phyloP scores from a whole-genome alignment of 345 rosid genomes.

The Sonneratia alba region DNA sequence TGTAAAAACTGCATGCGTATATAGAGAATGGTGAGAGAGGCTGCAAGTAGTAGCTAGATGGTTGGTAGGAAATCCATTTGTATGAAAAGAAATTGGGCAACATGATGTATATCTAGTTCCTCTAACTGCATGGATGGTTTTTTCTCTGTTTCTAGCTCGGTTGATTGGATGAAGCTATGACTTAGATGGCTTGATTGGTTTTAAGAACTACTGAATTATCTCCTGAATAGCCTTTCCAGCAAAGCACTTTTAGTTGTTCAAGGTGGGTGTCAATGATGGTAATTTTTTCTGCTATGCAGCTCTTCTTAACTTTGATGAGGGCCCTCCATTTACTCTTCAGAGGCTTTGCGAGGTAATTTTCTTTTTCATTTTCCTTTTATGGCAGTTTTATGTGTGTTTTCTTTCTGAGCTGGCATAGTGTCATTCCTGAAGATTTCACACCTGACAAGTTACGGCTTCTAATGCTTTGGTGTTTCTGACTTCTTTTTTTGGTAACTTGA shows the following conservation, averaged over 20 bases:
- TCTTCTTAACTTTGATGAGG: slow-evolving; percentile 60
- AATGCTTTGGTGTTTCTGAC: not conserved
- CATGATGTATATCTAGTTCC: not conserved
- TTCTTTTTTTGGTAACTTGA: not conserved
- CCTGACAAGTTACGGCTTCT: not conserved
- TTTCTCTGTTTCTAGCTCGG: too few relatives aligned
- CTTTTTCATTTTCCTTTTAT: not conserved
- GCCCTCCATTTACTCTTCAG: slow-evolving; percentile 95
- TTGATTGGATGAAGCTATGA: not conserved
- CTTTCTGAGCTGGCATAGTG: too few relatives aligned
- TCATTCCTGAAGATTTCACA: too few relatives aligned
- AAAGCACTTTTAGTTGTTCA: not conserved
- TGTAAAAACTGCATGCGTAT: not conserved
- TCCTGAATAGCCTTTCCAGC: not conserved
- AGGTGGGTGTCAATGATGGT: not conserved
- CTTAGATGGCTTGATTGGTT: not conserved
- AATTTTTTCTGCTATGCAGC: slow-evolving; percentile 26
- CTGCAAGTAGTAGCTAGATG: not conserved
- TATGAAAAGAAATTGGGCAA: not conserved
- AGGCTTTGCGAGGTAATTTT: slow-evolving; percentile 79
- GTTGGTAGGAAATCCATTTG: not conserved
- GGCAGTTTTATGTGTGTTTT: not conserved
- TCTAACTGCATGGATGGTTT: not conserved
- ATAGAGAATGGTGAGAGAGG: not conserved
- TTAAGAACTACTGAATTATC: not conserved